phyloP scores from a whole-genome alignment of 441 rosid genomes.

The Theobroma grandiflorum region DNA sequence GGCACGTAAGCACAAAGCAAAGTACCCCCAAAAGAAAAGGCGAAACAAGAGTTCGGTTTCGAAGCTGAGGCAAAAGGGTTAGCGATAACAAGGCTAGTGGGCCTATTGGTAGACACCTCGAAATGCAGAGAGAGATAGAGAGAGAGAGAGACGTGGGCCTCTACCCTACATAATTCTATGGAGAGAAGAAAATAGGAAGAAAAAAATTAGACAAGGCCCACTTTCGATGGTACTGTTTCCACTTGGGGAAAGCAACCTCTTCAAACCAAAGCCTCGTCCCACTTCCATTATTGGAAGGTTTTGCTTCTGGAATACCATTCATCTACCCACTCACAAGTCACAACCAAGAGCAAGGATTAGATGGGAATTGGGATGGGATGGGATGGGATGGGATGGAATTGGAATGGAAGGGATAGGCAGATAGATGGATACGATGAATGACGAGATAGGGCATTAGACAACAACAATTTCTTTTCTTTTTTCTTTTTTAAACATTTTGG shows the following conservation, averaged over 20 bases:
- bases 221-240: constrained; percentile 43
- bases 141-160: constrained; percentile 31
- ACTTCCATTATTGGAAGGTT: constrained; percentile 69
- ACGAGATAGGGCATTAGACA: not conserved
- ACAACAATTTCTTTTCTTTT: not conserved
- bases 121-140: constrained; percentile 6
- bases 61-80: not conserved
- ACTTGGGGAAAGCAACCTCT: constrained; percentile 53
- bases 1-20: not conserved
- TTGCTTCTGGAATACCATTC: constrained; percentile 2
- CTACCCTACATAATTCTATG: not conserved
- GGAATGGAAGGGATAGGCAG: not conserved
- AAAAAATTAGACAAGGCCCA: constrained; percentile 23
- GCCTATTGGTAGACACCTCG: constrained; percentile 12
- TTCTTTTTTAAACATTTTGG: not conserved
- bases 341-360: constrained; percentile 12
- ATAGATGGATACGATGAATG: not conserved
- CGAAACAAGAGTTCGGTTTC: not conserved
- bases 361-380: constrained; percentile 18
- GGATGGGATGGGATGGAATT: not conserved
- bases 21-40: not conserved
- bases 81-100: constrained; percentile 21
- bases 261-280: constrained; percentile 51
- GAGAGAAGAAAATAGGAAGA: constrained; percentile 19
- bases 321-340: constrained; percentile 38